These are phyloP conservation scores for Taphrina populina DNA, from an alignment of 1,139 yeast species.

Conservation along the genomic window DNA sequence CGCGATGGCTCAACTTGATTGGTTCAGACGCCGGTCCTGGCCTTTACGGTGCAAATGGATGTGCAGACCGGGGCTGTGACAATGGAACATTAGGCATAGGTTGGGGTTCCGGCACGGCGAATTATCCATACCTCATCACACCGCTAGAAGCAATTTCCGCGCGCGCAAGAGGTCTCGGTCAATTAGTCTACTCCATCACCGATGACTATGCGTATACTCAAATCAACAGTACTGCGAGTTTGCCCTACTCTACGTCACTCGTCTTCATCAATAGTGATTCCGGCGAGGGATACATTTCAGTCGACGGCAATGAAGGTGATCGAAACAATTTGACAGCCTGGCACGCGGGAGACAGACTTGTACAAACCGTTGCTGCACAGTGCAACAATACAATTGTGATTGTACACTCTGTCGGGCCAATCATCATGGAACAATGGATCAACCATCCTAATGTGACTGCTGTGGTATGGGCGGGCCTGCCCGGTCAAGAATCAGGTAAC, in stretches of 20 bases:
- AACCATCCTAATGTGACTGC: slow-evolving; percentile 60
- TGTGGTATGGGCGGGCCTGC: slow-evolving; percentile 57
- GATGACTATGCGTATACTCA: slow-evolving; percentile 52
- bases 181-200: slow-evolving; percentile 40
- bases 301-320: slow-evolving; percentile 61
- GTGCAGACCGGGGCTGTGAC: slow-evolving; percentile 42
- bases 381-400: slow-evolving; percentile 59
- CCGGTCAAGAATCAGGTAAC: slow-evolving; percentile 57
- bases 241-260: slow-evolving; percentile 47
- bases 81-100: slow-evolving; percentile 45
- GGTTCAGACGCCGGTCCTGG: slow-evolving; percentile 44
- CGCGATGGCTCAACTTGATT: slow-evolving; percentile 52
- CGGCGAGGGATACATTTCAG: slow-evolving; percentile 61
- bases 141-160: slow-evolving; percentile 48
- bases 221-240: slow-evolving; percentile 54
- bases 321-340: slow-evolving; percentile 57
- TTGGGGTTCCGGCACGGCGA: slow-evolving; percentile 55
- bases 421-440: slow-evolving; percentile 60
- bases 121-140: slow-evolving; percentile 56
- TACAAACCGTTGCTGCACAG: slow-evolving; percentile 51
- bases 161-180: slow-evolving; percentile 38
- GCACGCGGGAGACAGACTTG: slow-evolving; percentile 62
- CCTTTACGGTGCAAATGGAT: slow-evolving; percentile 48
- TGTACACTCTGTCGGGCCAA: slow-evolving; percentile 60
- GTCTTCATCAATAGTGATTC: slow-evolving; percentile 51